Percentiles rank a stretch among this genome's conserved stretches.
These are phyloP conservation scores for Picea glauca DNA, from an alignment of 75 land plant species.

Conservation along the genomic window DNA sequence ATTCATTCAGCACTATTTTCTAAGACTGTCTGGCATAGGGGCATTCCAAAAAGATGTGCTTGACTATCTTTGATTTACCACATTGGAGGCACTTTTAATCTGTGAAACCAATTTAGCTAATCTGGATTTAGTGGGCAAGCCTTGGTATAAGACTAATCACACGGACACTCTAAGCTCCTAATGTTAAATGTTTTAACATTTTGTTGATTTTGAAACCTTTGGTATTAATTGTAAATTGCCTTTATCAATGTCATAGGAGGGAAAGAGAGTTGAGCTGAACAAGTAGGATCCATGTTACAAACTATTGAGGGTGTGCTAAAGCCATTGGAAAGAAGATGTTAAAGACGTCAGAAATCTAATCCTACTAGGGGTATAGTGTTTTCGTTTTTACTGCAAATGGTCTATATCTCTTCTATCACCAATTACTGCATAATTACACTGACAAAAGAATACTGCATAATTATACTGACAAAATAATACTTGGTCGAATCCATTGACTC, in stretches of 20 bases:
- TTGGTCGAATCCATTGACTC: no score
- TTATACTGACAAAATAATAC: no score
- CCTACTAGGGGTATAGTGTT: background rate
- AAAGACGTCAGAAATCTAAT: slow-evolving; percentile 3
- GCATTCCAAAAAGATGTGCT: no score
- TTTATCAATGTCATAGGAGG: background rate
- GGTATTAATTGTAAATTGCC: background rate
- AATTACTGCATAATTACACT: background rate
- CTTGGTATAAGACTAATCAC: no score
- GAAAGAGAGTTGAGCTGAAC: background rate
- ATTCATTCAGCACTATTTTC: no score
- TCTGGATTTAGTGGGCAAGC: no score
- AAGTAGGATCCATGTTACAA: background rate
- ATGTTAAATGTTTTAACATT: no score
- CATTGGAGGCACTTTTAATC: no score
- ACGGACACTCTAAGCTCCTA: no score
- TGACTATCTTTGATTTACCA: no score
- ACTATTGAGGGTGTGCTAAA: background rate
- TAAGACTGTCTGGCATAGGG: no score
- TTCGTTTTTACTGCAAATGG: background rate
- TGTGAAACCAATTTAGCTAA: no score
- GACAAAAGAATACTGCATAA: background rate
- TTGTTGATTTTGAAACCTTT: background rate
- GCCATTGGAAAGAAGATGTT: background rate
- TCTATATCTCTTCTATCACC: background rate